Percentiles rank a stretch among this genome's conserved stretches.
These are phyloP conservation scores for Pseudoperonospora humuli DNA, from an alignment of 352 stramenopile species.

Conservation along the genomic window DNA sequence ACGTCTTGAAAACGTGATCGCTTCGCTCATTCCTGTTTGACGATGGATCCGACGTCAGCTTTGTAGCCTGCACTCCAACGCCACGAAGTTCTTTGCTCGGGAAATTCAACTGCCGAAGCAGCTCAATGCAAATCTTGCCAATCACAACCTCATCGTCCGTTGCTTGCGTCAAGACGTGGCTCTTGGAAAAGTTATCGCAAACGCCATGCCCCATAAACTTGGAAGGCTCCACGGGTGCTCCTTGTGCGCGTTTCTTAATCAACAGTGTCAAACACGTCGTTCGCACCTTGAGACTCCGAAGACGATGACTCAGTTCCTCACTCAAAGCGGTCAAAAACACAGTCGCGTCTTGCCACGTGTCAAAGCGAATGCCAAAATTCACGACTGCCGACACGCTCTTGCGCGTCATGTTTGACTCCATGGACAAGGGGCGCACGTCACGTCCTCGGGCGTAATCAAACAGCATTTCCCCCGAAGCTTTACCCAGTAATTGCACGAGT, in stretches of 20 bases:
- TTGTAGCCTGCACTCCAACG: constrained; percentile 71
- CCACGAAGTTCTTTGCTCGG: constrained; percentile 56
- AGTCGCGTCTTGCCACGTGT: constrained; percentile 62
- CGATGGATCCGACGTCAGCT: constrained; percentile 37
- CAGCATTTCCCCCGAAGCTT: constrained; percentile 61
- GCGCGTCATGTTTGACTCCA: constrained; percentile 61
- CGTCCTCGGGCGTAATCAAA: constrained; percentile 70
- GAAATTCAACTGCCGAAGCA: constrained; percentile 58
- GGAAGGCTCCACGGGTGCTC: constrained; percentile 53
- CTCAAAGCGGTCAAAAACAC: constrained; percentile 77
- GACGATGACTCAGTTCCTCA: constrained; percentile 57
- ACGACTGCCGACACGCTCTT: constrained; percentile 90
- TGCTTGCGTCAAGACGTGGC: constrained; percentile 39
- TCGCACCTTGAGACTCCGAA: constrained; percentile 50
- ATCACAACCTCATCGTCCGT: constrained; percentile 55
- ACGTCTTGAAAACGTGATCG: constrained; percentile 46
- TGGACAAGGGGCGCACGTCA: constrained; percentile 57
- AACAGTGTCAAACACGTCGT: constrained; percentile 69
- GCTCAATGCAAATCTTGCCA: constrained; percentile 36
- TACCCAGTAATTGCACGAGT: constrained; percentile 56
- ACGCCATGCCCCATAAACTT: constrained; percentile 86
- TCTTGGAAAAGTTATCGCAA: constrained; percentile 85
- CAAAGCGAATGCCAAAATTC: constrained; percentile 89
- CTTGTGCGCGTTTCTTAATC: constrained; percentile 74
- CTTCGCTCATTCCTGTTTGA: constrained; percentile 11